Percentiles rank a stretch among this genome's conserved stretches.
Evolutionary conservation across 345 rosid species (phyloP).

Genomic region (Bruguiera parviflora): DNA sequence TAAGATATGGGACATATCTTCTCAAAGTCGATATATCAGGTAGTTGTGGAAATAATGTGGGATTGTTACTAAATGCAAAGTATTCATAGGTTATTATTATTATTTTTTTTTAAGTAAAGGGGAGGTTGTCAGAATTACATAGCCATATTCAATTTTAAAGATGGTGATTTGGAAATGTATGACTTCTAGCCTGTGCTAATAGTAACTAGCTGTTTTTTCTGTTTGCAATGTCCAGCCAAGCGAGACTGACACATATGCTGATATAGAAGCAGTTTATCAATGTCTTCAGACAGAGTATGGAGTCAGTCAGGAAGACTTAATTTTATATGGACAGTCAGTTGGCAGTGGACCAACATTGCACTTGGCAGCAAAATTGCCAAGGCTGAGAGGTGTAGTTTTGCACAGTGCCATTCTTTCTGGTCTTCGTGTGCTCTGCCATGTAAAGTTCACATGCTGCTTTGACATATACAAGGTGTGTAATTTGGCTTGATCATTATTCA

Average conservation of each 20-base stretch:
- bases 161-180: too few species aligned
- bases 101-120: too few species aligned
- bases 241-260: constrained; percentile 88
- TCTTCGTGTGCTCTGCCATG: constrained; percentile 97
- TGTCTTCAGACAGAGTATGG: constrained; percentile 93
- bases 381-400: constrained; percentile 94
- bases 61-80: neutral
- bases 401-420: constrained; percentile 99
- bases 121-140: neutral
- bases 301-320: constrained; percentile 81
- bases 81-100: neutral
- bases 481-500: neutral
- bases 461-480: constrained; percentile 75
- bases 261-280: constrained; percentile 92
- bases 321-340: constrained; percentile 95
- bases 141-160: too few species aligned
- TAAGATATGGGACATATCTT: neutral
- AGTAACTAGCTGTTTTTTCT: neutral
- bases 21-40: neutral
- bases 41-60: neutral
- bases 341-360: constrained; percentile 98
- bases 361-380: constrained; percentile 90
- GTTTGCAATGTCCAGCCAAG: constrained; percentile 65
- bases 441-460: constrained; percentile 73
- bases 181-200: neutral